Evolutionary conservation across 179 eudicot species (phyloP).

Genomic region (Pouteria campechiana): DNA sequence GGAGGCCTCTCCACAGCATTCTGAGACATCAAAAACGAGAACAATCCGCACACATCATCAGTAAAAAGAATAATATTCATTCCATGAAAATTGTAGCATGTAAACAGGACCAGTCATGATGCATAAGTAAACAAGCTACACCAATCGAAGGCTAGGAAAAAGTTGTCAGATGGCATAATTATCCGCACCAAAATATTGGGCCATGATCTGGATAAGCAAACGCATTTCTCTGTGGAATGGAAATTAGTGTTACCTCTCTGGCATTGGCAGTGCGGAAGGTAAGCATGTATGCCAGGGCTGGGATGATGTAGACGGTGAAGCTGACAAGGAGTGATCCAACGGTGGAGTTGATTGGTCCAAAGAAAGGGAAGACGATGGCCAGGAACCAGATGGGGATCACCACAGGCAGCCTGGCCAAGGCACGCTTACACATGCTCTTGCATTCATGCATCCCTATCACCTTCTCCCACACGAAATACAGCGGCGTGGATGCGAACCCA

Average conservation of each 20-base stretch:
- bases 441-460: slow-evolving; percentile 50
- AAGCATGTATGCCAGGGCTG: slow-evolving; percentile 46
- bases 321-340: slow-evolving; percentile 54
- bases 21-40: no score
- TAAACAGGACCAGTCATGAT: no score
- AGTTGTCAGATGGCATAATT: no score
- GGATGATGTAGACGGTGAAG: slow-evolving; percentile 58
- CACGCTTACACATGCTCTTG: slow-evolving; percentile 48
- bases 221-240: no score
- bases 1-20: slow-evolving; percentile 53
- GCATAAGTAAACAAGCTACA: no score
- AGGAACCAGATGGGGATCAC: slow-evolving; percentile 54
- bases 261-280: slow-evolving; percentile 46
- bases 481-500: slow-evolving; percentile 56
- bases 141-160: no score
- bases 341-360: slow-evolving; percentile 52
- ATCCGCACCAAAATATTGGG: no score
- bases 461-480: slow-evolving; percentile 59
- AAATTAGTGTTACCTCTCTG: slow-evolving; percentile 36
- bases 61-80: no score
- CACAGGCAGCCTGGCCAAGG: slow-evolving; percentile 45
- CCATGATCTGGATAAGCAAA: no score
- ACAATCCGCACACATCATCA: no score
- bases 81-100: no score
- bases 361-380: slow-evolving; percentile 53